Evolutionary conservation across 108 stramenopile genomes (phyloP), one percentile per base, ranked within the genome.

Genomic region (Pseudonitzschia delicatissima): DNA sequence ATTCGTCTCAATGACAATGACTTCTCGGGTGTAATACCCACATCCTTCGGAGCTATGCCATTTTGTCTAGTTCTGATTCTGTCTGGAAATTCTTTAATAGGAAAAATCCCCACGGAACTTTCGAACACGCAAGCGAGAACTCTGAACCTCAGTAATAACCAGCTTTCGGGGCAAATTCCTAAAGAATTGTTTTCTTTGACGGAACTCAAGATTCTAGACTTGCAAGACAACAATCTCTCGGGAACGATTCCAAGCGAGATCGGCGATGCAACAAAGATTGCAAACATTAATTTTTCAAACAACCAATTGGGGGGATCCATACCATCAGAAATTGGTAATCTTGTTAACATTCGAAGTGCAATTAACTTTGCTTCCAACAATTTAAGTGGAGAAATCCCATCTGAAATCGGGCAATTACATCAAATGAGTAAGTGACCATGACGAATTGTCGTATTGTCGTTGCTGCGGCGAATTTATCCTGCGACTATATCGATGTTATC

Each of bases 231-330:
- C 37, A 33, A 47, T 5, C 55, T 77, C 45, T 29, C 23, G 33
- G 77, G 77, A 44, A 18, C 67, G 15, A 36, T 77, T 27, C 77
- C 70, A 9, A n/a, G 51, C 15, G 40, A 58, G 20, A 57, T 77
- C 15, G 44, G 45, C 21, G 17, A n/a, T 21, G 11, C 70, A 48
- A 70, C 64, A 4, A 58, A 74, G 71, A 35, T 84, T 57, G 11
- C 62, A 3, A 80, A 73, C 42, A 47, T 87, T 34, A 80, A 87
- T 42, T 66, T 88, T 32, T 75, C 78, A 45, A 55, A 59, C 29
- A 88, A 86, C 64, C 50, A 75, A n/a, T 72, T 88, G 40, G 62
- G 49, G 9, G 84, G 82, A 27, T 44, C 29, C 21, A 45, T 88
- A 20, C 87, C 87, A 4, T 36, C 31, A 36, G 70, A 85, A 49